phyloP scores from a whole-genome alignment of 768 basidiomycete species.

The Rhodotorula taiwanensis region DNA sequence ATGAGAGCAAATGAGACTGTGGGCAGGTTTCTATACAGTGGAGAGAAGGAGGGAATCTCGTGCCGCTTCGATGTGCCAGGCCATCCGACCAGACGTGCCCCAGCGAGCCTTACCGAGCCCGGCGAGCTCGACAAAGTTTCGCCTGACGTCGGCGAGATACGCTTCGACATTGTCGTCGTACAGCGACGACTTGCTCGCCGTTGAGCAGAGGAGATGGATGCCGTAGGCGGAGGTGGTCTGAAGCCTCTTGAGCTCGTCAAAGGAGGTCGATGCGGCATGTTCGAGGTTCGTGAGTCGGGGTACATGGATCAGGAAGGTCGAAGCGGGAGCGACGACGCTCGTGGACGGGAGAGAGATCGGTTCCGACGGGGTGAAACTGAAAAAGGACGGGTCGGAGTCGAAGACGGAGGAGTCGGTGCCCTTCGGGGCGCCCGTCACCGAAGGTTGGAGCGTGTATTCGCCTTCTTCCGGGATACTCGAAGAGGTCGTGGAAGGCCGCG shows the following conservation, averaged over 20 bases:
- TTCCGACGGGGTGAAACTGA: conserved; percentile 32
- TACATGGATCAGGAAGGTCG: conserved; percentile 26
- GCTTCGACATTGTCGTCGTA: conserved; percentile 17
- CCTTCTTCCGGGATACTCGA: conserved; percentile 21
- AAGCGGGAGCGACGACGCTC: conserved; percentile 15
- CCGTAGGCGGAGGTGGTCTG: conserved; percentile 22
- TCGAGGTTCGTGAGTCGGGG: conserved; percentile 14
- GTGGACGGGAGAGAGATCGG: conserved; percentile 13
- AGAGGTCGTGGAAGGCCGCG: not conserved
- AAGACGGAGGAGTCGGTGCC: conserved; percentile 8
- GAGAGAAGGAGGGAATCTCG: not conserved
- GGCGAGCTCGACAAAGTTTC: conserved; percentile 24
- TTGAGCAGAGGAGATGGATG: conserved; percentile 29
- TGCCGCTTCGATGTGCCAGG: conserved; percentile 32
- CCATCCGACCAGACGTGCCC: conserved; percentile 21
- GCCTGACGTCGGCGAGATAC: conserved; percentile 22
- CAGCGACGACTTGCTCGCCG: conserved; percentile 12
- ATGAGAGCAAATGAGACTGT: not conserved
- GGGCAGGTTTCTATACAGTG: not conserved
- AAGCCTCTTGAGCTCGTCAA: too few species aligned
- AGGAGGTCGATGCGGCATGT: not conserved
- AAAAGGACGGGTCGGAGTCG: conserved; percentile 16
- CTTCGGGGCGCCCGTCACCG: not conserved
- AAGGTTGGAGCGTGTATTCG: too few species aligned
- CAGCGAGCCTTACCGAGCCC: conserved; percentile 23